phyloP scores from a whole-genome alignment of 805 yeast genomes.

The Yarrowia divulgata region DNA sequence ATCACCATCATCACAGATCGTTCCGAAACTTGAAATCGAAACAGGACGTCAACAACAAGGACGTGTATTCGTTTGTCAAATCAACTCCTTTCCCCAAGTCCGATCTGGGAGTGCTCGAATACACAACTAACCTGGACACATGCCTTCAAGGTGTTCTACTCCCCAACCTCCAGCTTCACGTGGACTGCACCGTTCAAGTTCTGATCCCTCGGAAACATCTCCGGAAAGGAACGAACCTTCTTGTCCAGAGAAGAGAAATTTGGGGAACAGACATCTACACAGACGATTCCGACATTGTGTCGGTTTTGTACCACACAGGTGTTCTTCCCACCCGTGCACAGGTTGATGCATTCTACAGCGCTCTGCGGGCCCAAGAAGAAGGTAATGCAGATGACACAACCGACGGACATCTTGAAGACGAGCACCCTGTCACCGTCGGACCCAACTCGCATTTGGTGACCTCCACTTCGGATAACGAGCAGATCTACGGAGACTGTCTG shows the following conservation, averaged over 20 bases:
- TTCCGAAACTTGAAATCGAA: slow-evolving; percentile 33
- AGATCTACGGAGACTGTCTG: slow-evolving; percentile 49
- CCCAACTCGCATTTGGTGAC: slow-evolving; percentile 33
- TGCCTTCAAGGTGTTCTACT: slow-evolving; percentile 42
- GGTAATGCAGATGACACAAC: slow-evolving; percentile 31
- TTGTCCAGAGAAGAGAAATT: slow-evolving; percentile 59
- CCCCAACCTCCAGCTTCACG: slow-evolving; percentile 47
- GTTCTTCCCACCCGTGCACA: slow-evolving; percentile 55
- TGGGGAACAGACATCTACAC: slow-evolving; percentile 97
- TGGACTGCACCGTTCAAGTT: slow-evolving; percentile 58
- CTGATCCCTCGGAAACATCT: slow-evolving; percentile 60
- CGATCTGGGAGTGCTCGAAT: slow-evolving; percentile 38
- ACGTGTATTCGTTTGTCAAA: slow-evolving; percentile 37
- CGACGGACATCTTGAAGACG: slow-evolving; percentile 19
- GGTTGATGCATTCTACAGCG: slow-evolving; percentile 51
- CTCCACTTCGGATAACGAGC: slow-evolving; percentile 3
- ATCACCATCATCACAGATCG: slow-evolving; percentile 41
- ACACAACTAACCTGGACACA: slow-evolving; percentile 39
- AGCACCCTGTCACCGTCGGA: slow-evolving; percentile 30
- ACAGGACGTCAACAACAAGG: slow-evolving; percentile 38
- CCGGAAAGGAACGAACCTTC: slow-evolving; percentile 51
- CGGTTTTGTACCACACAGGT: slow-evolving; percentile 79
- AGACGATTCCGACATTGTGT: slow-evolving; percentile 87
- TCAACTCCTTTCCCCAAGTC: slow-evolving; percentile 33
- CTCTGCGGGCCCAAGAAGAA: slow-evolving; percentile 43